A percentile compares a stretch with the other conserved stretches of the same genome.
These are phyloP conservation scores for Aspergillus sp. DNA, from an alignment of 2,329 filamentous ascomycete genomes.

Conservation along the genomic window DNA sequence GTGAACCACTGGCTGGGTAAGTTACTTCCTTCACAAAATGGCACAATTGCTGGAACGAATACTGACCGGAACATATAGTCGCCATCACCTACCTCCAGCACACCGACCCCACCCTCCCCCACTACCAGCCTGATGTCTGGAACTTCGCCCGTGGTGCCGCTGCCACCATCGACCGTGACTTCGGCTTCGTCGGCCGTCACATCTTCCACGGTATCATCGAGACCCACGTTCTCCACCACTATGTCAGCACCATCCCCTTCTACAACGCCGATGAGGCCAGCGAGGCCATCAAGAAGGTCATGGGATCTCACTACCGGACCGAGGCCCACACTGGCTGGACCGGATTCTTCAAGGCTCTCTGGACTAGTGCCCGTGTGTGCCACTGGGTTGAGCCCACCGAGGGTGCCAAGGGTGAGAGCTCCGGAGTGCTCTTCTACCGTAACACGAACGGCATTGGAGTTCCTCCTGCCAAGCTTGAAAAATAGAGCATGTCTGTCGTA, in stretches of 20 bases:
- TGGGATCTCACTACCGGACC: conserved; percentile 92
- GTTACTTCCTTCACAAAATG: conserved; percentile 39
- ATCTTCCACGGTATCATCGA: conserved; percentile 95
- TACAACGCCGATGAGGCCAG: conserved; percentile 94
- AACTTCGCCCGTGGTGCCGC: conserved; percentile 91
- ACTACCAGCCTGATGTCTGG: conserved; percentile 86
- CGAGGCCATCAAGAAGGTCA: conserved; percentile 90
- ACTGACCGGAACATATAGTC: conserved; percentile 55
- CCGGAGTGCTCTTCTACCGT: conserved; percentile 89
- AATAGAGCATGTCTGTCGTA: conserved; percentile 25
- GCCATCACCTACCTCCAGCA: conserved; percentile 98
- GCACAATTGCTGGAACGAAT: conserved; percentile 9
- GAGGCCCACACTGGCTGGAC: conserved; percentile 73
- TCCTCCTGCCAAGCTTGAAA: conserved; percentile 49
- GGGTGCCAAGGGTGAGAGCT: conserved; percentile 75
- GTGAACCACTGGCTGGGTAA: conserved; percentile 98
- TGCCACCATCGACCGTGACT: conserved; percentile 95
- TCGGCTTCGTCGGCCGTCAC: conserved; percentile 89
- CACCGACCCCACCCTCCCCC: conserved; percentile 89
- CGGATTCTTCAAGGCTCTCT: conserved; percentile 85
- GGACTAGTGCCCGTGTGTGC: conserved; percentile 79
- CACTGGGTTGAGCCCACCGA: conserved; percentile 96
- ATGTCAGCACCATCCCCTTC: conserved; percentile 92
- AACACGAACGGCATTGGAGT: conserved; percentile 87
- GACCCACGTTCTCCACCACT: conserved; percentile 97